Evolutionary conservation across 2,329 filamentous ascomycete genomes (phyloP), one percentile per base, ranked within the genome.

Genomic region (Claviceps purpurea): DNA sequence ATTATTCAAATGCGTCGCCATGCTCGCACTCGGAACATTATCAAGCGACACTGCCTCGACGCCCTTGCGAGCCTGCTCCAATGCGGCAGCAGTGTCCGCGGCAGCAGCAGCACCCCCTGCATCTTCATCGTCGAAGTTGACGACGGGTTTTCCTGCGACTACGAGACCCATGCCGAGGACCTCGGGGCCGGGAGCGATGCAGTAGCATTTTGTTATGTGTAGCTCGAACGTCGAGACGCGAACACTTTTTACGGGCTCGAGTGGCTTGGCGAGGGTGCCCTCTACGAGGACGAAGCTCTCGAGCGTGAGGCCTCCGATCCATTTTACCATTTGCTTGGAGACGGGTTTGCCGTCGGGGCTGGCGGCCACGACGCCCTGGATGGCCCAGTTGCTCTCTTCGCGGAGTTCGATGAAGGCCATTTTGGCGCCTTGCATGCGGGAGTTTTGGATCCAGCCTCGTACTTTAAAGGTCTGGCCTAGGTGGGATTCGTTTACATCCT

Each of bases 1-100:
- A 76, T 97, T 95, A 74, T 95, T 86, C 49, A 96, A 79, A 59
- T 91, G 83, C 1, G 89, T 94, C 63, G 83, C 81, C 67, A 97
- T 81, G 55, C 81, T 85, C 34, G 94, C 90, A 50, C 86, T 78
- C 1, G 90, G 87, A 49, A 48, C 46, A 37, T 48, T 48, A 18
- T 48, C 46, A 7, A 48, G 20, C 20, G 46, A 78, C 70, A n/a
- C 18, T 8, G 37, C 50, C 24, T 52, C 44, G 24, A 48, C 24
- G 11, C 24, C 45, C 45, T 49, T 52, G n/a, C 50, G 37, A 11
- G 46, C 47, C 38, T 52, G 26, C 30, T 52, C 45, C 22, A 45
- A 18, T 3, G 22, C 44, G 4, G 58, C 75, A 56, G 62, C 59
- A 45, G 58, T 57, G 16, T 64, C 58, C 8, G 62, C 63, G 20